A percentile compares a stretch with the other conserved stretches of the same genome.
These are phyloP conservation scores for Colletotrichum spaethianum DNA, from an alignment of 2,329 filamentous ascomycete species.

Conservation along the genomic window DNA sequence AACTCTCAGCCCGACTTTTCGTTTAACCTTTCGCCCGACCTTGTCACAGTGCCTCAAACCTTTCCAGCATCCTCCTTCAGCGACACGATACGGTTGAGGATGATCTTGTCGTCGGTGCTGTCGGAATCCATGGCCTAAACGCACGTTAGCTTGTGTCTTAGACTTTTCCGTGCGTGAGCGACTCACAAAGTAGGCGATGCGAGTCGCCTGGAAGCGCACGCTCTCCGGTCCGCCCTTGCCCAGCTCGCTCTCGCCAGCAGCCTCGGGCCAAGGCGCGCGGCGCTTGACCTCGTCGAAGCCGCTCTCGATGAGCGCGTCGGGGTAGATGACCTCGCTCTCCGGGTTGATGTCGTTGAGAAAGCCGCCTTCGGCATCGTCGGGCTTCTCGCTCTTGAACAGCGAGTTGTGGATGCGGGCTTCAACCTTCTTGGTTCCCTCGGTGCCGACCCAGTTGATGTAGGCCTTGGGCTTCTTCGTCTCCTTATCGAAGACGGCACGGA, in stretches of 20 bases:
- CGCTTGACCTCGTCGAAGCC: conserved; percentile 84
- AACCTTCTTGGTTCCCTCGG: conserved; percentile 76
- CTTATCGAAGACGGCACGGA: conserved; percentile 76
- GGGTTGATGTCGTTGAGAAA: conserved; percentile 90
- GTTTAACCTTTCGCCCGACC: background rate
- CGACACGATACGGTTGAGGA: conserved; percentile 93
- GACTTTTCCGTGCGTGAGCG: too few relatives aligned
- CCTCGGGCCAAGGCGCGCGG: conserved; percentile 86
- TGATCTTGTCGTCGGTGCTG: conserved; percentile 82
- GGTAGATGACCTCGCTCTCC: conserved; percentile 84
- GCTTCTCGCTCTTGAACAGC: conserved; percentile 90
- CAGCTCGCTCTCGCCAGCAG: conserved; percentile 77
- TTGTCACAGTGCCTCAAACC: conserved; percentile 43
- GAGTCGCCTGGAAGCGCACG: conserved; percentile 91
- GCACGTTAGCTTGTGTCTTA: background rate
- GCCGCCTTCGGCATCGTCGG: conserved; percentile 81
- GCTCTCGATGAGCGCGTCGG: conserved; percentile 83
- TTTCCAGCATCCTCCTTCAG: conserved; percentile 90
- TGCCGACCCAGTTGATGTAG: conserved; percentile 89
- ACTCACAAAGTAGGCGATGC: conserved; percentile 86
- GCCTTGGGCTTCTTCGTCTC: conserved; percentile 83
- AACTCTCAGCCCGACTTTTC: background rate
- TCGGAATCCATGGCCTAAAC: conserved; percentile 80
- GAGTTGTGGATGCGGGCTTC: conserved; percentile 85
- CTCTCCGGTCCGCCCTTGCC: conserved; percentile 77